A percentile compares a stretch with the other conserved stretches of the same genome.
phyloP scores from a whole-genome alignment of 768 basidiomycete species.

The Crepidotus variabilis region DNA sequence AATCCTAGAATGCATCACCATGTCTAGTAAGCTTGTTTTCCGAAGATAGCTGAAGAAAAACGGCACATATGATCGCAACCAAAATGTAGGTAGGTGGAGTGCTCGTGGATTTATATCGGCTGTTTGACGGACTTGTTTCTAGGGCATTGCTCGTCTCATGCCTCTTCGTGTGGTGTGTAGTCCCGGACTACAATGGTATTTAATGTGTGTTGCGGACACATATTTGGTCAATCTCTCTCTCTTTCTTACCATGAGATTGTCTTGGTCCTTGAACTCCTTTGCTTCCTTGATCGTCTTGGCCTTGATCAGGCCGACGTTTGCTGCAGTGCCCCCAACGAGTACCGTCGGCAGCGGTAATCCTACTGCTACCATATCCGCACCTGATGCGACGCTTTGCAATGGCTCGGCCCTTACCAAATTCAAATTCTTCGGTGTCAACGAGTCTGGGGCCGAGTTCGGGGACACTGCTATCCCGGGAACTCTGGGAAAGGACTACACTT shows the following conservation, averaged over 20 bases:
- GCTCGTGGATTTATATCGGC: background rate
- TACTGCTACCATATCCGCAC: conserved; percentile 23
- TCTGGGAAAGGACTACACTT: conserved; percentile 43
- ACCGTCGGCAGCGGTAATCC: conserved; percentile 17
- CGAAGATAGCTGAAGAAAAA: background rate
- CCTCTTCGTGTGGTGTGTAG: background rate
- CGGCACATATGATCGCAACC: background rate
- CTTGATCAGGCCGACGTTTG: background rate
- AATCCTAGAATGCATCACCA: too few species aligned
- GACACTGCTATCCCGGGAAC: conserved; percentile 30
- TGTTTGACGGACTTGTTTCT: background rate
- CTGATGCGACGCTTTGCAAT: conserved; percentile 30
- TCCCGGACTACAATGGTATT: background rate
- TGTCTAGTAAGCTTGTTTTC: background rate
- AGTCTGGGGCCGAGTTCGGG: conserved; percentile 63
- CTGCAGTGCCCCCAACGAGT: conserved; percentile 12
- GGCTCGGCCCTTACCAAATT: conserved; percentile 45
- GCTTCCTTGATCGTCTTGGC: background rate
- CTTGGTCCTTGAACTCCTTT: background rate
- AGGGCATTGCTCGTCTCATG: background rate
- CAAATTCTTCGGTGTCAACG: conserved; percentile 60
- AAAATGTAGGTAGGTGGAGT: background rate
- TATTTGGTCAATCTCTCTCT: too few species aligned
- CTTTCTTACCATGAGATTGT: background rate
- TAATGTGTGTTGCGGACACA: too few species aligned